Evolutionary conservation across 805 yeast species (phyloP), one percentile per base, ranked within the genome.

Genomic region (Hanseniaspora lindneri): DNA sequence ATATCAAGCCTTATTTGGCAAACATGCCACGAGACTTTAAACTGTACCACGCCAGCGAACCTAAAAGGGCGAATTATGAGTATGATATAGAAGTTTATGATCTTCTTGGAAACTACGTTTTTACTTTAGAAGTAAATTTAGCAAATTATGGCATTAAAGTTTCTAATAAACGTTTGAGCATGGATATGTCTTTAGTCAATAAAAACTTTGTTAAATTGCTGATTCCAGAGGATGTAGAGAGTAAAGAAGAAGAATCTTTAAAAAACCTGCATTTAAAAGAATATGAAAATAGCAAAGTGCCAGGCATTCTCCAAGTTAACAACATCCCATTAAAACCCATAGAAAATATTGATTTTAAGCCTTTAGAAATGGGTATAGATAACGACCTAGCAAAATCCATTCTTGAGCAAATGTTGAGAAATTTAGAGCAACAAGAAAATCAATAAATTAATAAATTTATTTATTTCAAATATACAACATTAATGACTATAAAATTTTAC

Each of bases 1-100:
- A 13, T 11, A 17, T 25, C 27, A 2, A 36, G 25, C n/a, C 23
- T 6, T 10, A 24, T 35, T 19, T 36, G 25, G 29, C 17, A 10
- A 13, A 8, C 8, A 4, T 20, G 13, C 43, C 36, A 13, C 20
- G 5, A 17, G 30, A 29, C 17, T 28, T 24, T 16, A 25, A 17
- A 17, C 16, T 54, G 56, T 16, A 64, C 67, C 27, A 23, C 4
- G 14, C 34, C 9, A 14, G 5, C 6, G 13, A 20, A 14, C 34
- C 43, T 19, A 29, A 19, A 13, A 17, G 27, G 6, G 23, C 25
- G 8, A 41, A 29, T 20, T 24, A 37, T 41, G 47, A 48, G 5
- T 63, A 63, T 65, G 34, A 63, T 53, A 44, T 65, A 50, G 55
- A 63, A 47, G 54, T 66, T 17, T 46, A 61, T 39, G 56, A 61